These are phyloP conservation scores for Luffa aegyptiaca DNA, from an alignment of 306 rosid species.

Conservation along the genomic window DNA sequence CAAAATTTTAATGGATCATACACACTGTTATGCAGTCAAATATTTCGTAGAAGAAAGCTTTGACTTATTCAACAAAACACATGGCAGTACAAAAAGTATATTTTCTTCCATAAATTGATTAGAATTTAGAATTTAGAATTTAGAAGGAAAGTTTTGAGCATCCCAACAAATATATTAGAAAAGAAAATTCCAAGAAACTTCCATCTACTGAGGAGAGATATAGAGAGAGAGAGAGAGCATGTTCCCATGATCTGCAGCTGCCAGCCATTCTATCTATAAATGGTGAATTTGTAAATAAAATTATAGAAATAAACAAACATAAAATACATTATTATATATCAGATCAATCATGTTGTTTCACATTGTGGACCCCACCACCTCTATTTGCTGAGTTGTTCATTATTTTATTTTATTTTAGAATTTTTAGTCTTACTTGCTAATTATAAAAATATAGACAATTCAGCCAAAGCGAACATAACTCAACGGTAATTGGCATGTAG, in stretches of 20 bases:
- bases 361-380: background rate
- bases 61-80: no score
- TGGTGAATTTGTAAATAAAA: background rate
- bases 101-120: background rate
- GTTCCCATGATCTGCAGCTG: background rate
- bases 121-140: background rate
- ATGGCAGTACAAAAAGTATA: no score
- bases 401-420: background rate
- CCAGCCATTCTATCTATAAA: background rate
- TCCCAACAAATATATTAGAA: background rate
- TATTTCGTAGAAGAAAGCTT: no score
- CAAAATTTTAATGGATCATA: no score
- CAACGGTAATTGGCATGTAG: no score
- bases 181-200: slow-evolving; percentile 4
- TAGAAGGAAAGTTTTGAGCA: background rate
- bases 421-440: background rate
- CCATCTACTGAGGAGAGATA: background rate
- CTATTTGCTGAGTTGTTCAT: background rate
- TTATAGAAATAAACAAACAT: background rate
- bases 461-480: background rate
- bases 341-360: slow-evolving; percentile 4
- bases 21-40: no score
- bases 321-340: background rate
- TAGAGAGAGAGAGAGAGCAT: background rate
- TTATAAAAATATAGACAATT: background rate